phyloP scores from a whole-genome alignment of 2,329 filamentous ascomycete species.

The Mycocentrospora acerina region DNA sequence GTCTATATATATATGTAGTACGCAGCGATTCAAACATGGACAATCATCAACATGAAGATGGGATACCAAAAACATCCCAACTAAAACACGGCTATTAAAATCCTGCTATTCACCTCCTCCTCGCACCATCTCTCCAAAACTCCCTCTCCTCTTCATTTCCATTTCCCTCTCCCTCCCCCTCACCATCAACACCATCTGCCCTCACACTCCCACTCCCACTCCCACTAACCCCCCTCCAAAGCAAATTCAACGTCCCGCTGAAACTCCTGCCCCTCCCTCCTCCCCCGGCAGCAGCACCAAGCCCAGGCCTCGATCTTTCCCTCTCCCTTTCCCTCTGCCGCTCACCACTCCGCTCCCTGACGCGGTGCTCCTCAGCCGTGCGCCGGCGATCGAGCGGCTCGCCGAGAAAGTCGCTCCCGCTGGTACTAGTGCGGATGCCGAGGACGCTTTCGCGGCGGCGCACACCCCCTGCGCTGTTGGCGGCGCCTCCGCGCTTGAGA shows the following conservation, averaged over 20 bases:
- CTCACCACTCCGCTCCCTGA: slow-evolving; percentile 4
- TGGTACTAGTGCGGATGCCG: slow-evolving; percentile 7
- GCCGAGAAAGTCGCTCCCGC: slow-evolving; percentile 10
- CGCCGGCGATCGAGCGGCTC: slow-evolving; percentile 26
- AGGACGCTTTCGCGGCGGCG: slow-evolving; percentile 23
- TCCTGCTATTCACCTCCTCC: no score
- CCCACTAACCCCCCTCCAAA: slow-evolving; percentile 33
- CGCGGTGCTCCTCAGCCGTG: slow-evolving; percentile 17
- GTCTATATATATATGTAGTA: no score
- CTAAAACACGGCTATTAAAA: no score
- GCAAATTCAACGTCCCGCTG: slow-evolving; percentile 32
- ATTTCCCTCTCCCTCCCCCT: no score
- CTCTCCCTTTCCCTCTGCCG: neutral
- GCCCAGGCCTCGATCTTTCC: neutral
- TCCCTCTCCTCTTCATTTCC: no score
- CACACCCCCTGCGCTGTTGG: slow-evolving; percentile 5
- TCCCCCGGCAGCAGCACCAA: no score
- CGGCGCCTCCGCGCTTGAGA: slow-evolving; percentile 60
- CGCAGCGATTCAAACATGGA: no score
- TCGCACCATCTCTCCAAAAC: no score
- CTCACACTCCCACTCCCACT: slow-evolving; percentile 12
- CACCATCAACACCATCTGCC: no score
- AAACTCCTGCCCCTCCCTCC: slow-evolving; percentile 26
- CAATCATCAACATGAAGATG: no score
- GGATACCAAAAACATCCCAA: no score